Conservation (phyloP, 805 yeast genomes). For the Suhomyces sp. region DNA sequence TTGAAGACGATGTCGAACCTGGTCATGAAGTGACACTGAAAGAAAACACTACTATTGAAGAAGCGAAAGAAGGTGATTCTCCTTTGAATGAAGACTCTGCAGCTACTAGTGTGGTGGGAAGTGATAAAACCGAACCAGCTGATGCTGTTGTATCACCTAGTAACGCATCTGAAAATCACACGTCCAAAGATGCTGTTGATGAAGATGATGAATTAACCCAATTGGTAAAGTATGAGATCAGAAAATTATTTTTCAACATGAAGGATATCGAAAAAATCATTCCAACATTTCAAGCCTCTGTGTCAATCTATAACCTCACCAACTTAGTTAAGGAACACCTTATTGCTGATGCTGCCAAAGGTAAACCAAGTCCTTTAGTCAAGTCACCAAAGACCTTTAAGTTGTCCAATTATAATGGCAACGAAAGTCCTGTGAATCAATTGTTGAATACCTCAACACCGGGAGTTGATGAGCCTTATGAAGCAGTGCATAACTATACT, state of each 20-base stretch:
- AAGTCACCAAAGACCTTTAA: constrained; percentile 44
- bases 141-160: too few species aligned
- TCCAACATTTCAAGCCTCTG: constrained; percentile 33
- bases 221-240: constrained; percentile 34
- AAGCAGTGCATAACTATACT: constrained; percentile 30
- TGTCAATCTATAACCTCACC: constrained; percentile 24
- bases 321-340: constrained; percentile 8
- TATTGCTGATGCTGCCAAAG: neutral
- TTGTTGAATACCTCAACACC: constrained; percentile 23
- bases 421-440: constrained; percentile 38
- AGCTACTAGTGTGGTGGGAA: too few species aligned
- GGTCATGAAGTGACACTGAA: too few species aligned
- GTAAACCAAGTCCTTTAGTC: constrained; percentile 22
- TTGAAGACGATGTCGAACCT: too few species aligned
- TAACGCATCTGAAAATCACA: too few species aligned
- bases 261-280: constrained; percentile 33
- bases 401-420: constrained; percentile 34
- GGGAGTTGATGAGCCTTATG: constrained; percentile 11
- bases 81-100: too few species aligned
- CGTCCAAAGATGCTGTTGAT: neutral
- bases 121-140: too few species aligned
- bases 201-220: constrained; percentile 29
- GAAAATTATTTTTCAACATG: constrained; percentile 28
- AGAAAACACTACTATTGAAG: too few species aligned
- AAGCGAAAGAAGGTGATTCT: too few species aligned